phyloP scores from a whole-genome alignment of 345 rosid species.

The Camelina hispida region DNA sequence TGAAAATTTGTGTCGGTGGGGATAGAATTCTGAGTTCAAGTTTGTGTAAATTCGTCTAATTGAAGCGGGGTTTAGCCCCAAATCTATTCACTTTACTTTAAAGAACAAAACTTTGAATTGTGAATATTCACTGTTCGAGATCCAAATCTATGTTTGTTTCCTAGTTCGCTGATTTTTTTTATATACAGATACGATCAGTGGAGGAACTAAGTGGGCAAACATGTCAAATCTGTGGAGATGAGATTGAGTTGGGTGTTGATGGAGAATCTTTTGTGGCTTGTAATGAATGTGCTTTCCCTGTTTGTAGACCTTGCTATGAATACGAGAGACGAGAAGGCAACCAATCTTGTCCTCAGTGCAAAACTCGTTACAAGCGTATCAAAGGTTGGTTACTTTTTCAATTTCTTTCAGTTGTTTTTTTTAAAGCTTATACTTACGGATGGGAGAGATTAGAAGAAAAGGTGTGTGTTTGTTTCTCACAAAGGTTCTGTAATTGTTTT shows the following conservation, averaged over 20 bases:
- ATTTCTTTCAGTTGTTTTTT: background rate
- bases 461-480: conserved; percentile 4
- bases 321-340: conserved; percentile 95
- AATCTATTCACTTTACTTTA: background rate
- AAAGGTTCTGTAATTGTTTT: conserved; percentile 4
- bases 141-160: conserved; percentile 5
- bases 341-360: conserved; percentile 92
- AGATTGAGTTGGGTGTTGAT: conserved; percentile 63
- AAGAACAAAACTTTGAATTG: background rate
- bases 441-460: background rate
- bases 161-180: conserved; percentile 4
- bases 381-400: conserved; percentile 59
- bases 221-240: conserved; percentile 96
- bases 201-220: conserved; percentile 71
- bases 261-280: conserved; percentile 96
- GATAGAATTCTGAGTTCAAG: background rate
- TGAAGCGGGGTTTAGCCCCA: background rate
- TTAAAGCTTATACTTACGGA: background rate
- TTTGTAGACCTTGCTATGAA: conserved; percentile 89
- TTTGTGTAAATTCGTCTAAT: background rate
- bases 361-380: conserved; percentile 85
- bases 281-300: conserved; percentile 98
- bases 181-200: conserved; percentile 67
- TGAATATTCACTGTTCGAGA: background rate
- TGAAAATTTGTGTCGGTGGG: conserved; percentile 40